Evolutionary conservation across 352 stramenopile species (phyloP).

Genomic region (Phytopythium vexans): DNA sequence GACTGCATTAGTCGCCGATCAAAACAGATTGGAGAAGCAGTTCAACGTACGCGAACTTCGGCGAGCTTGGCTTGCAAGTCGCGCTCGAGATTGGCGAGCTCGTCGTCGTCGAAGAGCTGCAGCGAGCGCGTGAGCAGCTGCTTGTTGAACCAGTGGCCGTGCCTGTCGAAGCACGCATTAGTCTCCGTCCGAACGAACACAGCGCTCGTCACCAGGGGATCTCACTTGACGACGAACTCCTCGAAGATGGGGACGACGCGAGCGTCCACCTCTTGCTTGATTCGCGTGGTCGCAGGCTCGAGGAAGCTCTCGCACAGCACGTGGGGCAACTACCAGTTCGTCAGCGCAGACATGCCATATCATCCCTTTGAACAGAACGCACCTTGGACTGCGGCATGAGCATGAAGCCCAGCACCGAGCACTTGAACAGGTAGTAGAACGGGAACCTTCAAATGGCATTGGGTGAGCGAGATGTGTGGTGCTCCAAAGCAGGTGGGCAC

Average conservation of each 20-base stretch:
- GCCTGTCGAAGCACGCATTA: conserved; percentile 13
- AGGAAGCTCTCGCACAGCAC: conserved; percentile 67
- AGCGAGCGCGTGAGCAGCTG: conserved; percentile 52
- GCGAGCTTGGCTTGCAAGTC: conserved; percentile 52
- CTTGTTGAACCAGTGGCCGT: conserved; percentile 68
- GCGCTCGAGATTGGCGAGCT: conserved; percentile 42
- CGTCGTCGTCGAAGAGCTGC: conserved; percentile 34
- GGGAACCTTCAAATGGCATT: conserved; percentile 30
- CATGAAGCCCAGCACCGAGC: conserved; percentile 45
- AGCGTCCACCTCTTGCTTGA: conserved; percentile 39
- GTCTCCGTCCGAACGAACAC: background rate
- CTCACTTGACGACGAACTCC: conserved; percentile 47
- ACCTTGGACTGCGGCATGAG: conserved; percentile 63
- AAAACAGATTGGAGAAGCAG: background rate
- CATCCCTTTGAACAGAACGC: background rate
- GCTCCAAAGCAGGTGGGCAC: background rate
- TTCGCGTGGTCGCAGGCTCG: conserved; percentile 30
- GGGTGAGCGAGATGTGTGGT: no score
- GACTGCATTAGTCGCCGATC: no score
- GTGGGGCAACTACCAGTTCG: conserved; percentile 40
- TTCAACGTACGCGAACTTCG: conserved; percentile 38
- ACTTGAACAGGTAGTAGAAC: conserved; percentile 81
- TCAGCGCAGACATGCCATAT: background rate
- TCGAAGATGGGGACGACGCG: conserved; percentile 55
- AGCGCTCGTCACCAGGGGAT: background rate